phyloP scores from a whole-genome alignment of 176 grass and related monocot genomes.

The Avena insularis region DNA sequence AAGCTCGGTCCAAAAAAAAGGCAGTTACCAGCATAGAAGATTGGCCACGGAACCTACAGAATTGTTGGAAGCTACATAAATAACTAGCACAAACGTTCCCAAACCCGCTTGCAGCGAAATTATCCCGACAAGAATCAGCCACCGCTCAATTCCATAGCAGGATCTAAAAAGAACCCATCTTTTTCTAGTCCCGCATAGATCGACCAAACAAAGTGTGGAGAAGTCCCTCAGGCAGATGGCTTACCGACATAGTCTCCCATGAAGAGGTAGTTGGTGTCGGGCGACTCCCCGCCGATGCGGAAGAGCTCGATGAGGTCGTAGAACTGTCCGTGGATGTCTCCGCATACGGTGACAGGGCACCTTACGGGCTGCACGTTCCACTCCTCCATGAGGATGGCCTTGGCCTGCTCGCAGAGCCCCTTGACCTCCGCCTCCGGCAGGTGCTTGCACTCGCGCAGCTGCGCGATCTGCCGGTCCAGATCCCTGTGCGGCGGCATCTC shows the following conservation, averaged over 20 bases:
- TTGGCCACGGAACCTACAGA: neutral
- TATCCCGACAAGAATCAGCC: slow-evolving; percentile 1
- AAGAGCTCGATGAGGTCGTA: slow-evolving; percentile 99
- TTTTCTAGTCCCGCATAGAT: neutral
- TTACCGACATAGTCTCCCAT: slow-evolving; percentile 98
- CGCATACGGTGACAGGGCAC: slow-evolving; percentile 97
- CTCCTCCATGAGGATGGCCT: slow-evolving; percentile 95
- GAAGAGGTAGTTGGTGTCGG: slow-evolving; percentile 98
- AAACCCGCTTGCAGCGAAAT: neutral
- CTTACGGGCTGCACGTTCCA: slow-evolving; percentile 98
- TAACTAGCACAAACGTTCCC: slow-evolving; percentile 5
- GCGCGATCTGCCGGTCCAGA: slow-evolving; percentile 98
- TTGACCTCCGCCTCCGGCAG: slow-evolving; percentile 80
- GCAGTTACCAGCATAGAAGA: neutral
- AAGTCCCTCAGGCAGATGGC: neutral
- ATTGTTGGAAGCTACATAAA: neutral
- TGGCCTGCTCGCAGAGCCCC: slow-evolving; percentile 92
- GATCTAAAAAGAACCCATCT: slow-evolving; percentile 1
- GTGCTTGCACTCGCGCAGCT: slow-evolving; percentile 88
- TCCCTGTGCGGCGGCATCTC: slow-evolving; percentile 91
- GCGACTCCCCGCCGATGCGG: slow-evolving; percentile 92
- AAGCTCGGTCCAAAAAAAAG: neutral
- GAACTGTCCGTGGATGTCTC: slow-evolving; percentile 98
- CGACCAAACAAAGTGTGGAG: slow-evolving; percentile 10
- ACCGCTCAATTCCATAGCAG: neutral